These are phyloP conservation scores for Astraeus odoratus DNA, from an alignment of 768 basidiomycete genomes.

Conservation along the genomic window DNA sequence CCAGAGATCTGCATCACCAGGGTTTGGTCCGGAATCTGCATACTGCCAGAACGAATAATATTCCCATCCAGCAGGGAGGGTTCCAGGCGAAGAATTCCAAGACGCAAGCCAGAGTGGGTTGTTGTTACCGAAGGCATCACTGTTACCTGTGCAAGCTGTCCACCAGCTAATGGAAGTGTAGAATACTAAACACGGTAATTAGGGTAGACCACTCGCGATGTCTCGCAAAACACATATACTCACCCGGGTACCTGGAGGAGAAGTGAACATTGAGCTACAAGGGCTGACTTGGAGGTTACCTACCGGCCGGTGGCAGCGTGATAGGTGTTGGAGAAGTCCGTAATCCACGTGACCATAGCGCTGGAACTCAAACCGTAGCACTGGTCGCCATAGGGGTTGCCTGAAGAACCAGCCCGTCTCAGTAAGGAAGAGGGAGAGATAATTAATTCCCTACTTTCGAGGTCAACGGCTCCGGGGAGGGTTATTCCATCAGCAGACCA, in stretches of 20 bases:
- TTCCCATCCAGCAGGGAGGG: conserved; percentile 55
- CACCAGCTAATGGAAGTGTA: conserved; percentile 67
- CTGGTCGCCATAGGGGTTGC: conserved; percentile 42
- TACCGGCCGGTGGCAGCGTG: conserved; percentile 41
- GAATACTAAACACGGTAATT: conserved; percentile 32
- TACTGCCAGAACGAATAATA: conserved; percentile 58
- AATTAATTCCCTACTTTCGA: conserved; percentile 41
- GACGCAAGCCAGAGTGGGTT: conserved; percentile 60
- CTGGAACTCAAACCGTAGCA: conserved; percentile 50
- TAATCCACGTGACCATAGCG: conserved; percentile 58
- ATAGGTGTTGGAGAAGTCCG: conserved; percentile 57
- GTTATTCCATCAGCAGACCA: conserved; percentile 53
- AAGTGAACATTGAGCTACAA: background rate
- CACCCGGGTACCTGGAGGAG: conserved; percentile 35
- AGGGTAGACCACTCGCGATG: background rate
- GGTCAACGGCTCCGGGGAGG: conserved; percentile 57
- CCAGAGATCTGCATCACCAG: conserved; percentile 53
- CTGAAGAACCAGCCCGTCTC: conserved; percentile 24
- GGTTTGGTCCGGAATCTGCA: conserved; percentile 45
- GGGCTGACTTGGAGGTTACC: conserved; percentile 2
- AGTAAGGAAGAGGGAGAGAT: background rate
- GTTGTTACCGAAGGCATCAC: conserved; percentile 37
- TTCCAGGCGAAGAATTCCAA: conserved; percentile 41
- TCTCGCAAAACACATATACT: conserved; percentile 2
- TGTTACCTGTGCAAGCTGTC: conserved; percentile 59